A percentile compares a stretch with the other conserved stretches of the same genome.
Conservation (phyloP, 495 filamentous ascomycete genomes). For the Staphylotrichum longicolle region DNA sequence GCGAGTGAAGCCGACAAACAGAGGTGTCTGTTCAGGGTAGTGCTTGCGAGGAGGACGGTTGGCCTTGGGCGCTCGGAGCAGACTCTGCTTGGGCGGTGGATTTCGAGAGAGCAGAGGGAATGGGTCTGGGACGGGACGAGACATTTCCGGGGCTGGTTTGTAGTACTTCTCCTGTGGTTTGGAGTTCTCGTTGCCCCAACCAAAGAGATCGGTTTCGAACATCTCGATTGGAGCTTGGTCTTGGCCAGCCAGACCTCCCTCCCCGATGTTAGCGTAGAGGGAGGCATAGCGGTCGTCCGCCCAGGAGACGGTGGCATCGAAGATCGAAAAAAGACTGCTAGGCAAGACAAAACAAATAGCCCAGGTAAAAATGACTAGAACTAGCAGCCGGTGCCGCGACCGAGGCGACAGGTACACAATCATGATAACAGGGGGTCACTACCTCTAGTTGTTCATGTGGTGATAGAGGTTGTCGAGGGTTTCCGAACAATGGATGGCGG, state of each 20-base stretch:
- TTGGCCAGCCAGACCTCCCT: too few species aligned
- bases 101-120: conserved; percentile 29
- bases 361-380: conserved; percentile 4
- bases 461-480: too few species aligned
- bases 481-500: too few species aligned
- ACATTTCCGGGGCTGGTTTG: conserved; percentile 18
- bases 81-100: conserved; percentile 14
- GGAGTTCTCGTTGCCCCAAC: conserved; percentile 21
- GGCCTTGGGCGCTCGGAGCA: conserved; percentile 32
- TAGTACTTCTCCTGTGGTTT: conserved; percentile 16
- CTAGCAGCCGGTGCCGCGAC: conserved; percentile 22
- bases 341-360: conserved; percentile 14
- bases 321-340: conserved; percentile 4
- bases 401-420: conserved; percentile 18
- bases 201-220: conserved; percentile 19
- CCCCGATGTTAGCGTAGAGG: too few species aligned
- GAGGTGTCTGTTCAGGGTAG: conserved; percentile 46
- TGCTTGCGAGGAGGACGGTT: conserved; percentile 41
- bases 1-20: conserved; percentile 59
- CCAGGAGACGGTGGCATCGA: too few species aligned
- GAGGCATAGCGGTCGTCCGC: too few species aligned
- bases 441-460: too few species aligned
- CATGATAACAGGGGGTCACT: neutral
- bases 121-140: conserved; percentile 25
- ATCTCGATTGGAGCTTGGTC: conserved; percentile 15